Conservation (phyloP, 495 filamentous ascomycete genomes). For the Aspergillus heteromorphus region DNA sequence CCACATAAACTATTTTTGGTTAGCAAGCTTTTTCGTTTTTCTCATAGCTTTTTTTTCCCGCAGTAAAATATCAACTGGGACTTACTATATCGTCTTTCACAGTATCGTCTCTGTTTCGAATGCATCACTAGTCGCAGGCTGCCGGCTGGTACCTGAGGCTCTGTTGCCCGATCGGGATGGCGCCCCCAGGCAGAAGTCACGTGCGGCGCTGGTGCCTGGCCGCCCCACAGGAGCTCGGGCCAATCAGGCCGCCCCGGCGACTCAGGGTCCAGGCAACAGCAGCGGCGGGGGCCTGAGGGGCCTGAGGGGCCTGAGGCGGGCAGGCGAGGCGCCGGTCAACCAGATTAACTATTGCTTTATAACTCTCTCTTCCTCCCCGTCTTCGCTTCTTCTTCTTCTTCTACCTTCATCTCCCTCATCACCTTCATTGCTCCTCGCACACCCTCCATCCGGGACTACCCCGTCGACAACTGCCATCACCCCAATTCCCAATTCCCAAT, state of each 20-base stretch:
- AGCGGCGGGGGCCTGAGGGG: not conserved
- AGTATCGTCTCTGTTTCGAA: too few species aligned
- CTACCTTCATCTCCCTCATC: not conserved
- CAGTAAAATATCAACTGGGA: too few species aligned
- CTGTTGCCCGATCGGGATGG: too few species aligned
- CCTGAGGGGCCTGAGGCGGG: not conserved
- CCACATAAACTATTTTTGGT: too few species aligned
- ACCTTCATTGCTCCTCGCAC: not conserved
- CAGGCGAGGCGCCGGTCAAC: not conserved
- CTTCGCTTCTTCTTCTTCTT: not conserved
- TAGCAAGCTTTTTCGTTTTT: too few species aligned
- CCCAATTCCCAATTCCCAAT: not conserved
- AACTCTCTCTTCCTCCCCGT: not conserved
- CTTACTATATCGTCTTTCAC: too few species aligned
- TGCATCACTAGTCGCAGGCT: too few species aligned
- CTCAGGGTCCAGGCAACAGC: conserved; percentile 1
- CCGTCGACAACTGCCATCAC: not conserved
- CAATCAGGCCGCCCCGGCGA: not conserved
- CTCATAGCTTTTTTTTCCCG: too few species aligned
- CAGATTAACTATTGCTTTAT: too few species aligned
- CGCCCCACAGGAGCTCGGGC: not conserved
- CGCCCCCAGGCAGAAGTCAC: not conserved
- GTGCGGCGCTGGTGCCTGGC: not conserved
- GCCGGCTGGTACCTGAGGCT: too few species aligned
- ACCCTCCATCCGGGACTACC: not conserved